These are phyloP conservation scores for Zoysia matrella DNA, from an alignment of 202 grass and related monocot genomes.

Conservation along the genomic window DNA sequence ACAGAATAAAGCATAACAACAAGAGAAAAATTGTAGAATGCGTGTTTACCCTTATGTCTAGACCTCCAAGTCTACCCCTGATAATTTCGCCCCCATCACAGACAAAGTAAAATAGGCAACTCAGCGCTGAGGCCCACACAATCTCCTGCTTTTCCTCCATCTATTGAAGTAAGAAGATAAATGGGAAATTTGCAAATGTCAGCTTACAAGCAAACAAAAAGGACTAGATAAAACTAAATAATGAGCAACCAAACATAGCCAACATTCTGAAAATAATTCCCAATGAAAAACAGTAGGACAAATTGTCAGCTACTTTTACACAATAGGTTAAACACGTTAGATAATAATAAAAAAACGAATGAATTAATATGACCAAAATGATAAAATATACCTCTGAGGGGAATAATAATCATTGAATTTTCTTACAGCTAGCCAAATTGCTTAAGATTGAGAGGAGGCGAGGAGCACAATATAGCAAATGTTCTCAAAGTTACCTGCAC, in stretches of 20 bases:
- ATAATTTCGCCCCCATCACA: conserved; percentile 95
- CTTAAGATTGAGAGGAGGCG: neutral
- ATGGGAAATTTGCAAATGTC: conserved; percentile 13
- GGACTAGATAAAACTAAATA: neutral
- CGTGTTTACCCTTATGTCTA: conserved; percentile 91
- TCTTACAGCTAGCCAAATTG: conserved; percentile 10
- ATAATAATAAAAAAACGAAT: neutral
- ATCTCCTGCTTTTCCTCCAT: conserved; percentile 95
- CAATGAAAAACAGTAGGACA: neutral
- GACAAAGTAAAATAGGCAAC: conserved; percentile 98
- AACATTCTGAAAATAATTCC: neutral
- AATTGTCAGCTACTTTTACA: neutral
- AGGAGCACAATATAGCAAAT: conserved; percentile 27
- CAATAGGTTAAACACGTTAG: neutral
- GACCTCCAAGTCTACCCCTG: conserved; percentile 81
- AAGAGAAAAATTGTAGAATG: conserved; percentile 31
- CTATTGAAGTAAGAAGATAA: conserved; percentile 49
- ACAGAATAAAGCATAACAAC: conserved; percentile 30
- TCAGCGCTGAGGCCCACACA: conserved; percentile 96
- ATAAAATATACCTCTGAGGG: neutral
- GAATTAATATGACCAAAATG: conserved; percentile 3
- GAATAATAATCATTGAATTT: conserved; percentile 26
- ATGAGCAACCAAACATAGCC: neutral
- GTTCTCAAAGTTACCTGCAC: conserved; percentile 75
- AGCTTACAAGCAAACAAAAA: conserved; percentile 30